A percentile compares a stretch with the other conserved stretches of the same genome.
phyloP scores from a whole-genome alignment of 169 alveolate species.

The Ichthyophthirius multifiliis region DNA sequence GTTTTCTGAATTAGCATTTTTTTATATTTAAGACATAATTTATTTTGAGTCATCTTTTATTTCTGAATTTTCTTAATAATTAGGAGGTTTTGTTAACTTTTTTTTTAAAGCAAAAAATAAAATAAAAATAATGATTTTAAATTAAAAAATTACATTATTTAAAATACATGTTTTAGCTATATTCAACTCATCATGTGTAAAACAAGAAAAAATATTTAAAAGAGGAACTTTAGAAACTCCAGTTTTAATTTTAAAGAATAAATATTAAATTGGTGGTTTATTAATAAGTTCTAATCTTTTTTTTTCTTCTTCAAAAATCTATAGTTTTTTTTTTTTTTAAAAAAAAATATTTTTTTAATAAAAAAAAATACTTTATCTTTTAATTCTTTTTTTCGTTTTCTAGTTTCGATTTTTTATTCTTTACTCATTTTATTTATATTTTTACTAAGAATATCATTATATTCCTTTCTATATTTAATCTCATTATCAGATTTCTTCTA shows the following conservation, averaged over 20 bases:
- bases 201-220: constrained; percentile 44
- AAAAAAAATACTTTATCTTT: constrained; percentile 15
- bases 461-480: constrained; percentile 40
- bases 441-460: constrained; percentile 11
- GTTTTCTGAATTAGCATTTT: constrained; percentile 22
- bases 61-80: constrained; percentile 24
- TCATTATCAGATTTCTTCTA: constrained; percentile 34
- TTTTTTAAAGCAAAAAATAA: too few species aligned
- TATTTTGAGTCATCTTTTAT: constrained; percentile 40
- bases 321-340: not conserved
- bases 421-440: constrained; percentile 30
- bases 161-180: constrained; percentile 57
- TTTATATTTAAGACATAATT: constrained; percentile 6
- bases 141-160: constrained; percentile 51
- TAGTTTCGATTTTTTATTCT: constrained; percentile 32
- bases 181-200: constrained; percentile 58
- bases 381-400: constrained; percentile 38
- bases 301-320: constrained; percentile 27
- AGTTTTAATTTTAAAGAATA: constrained; percentile 58
- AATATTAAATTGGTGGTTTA: constrained; percentile 46
- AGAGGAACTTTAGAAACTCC: constrained; percentile 63
- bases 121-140: too few species aligned
- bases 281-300: constrained; percentile 19
- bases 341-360: too few species aligned
- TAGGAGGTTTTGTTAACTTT: constrained; percentile 49